Evolutionary conservation across 106 monocot genomes (phyloP).

Genomic region (Dendrobium officinale): DNA sequence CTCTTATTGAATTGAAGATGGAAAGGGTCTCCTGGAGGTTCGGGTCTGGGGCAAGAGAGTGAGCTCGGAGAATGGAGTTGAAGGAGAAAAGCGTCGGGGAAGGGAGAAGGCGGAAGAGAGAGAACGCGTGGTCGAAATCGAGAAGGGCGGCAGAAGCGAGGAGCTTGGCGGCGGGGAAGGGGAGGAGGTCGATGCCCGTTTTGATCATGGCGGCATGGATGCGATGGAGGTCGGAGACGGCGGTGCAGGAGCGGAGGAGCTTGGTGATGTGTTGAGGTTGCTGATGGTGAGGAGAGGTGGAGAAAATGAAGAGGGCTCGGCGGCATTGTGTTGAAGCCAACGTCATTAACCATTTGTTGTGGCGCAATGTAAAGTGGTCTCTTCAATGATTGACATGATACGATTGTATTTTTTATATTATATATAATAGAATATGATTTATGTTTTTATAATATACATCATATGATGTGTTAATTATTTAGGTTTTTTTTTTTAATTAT

Average conservation of each 20-base stretch:
- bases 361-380: too few relatives aligned
- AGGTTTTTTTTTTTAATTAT: too few relatives aligned
- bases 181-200: constrained; percentile 16
- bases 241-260: constrained; percentile 14
- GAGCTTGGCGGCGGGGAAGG: constrained; percentile 39
- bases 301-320: neutral
- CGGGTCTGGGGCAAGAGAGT: constrained; percentile 11
- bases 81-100: constrained; percentile 32
- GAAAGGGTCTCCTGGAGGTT: constrained; percentile 4
- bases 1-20: constrained; percentile 25
- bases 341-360: neutral
- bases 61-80: constrained; percentile 29
- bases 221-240: constrained; percentile 15
- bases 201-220: constrained; percentile 35
- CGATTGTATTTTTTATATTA: too few relatives aligned
- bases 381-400: too few relatives aligned
- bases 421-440: too few relatives aligned
- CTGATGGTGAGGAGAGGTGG: neutral
- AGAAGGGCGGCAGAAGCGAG: constrained; percentile 28
- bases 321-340: neutral
- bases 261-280: neutral
- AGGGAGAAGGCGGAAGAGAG: constrained; percentile 23
- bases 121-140: constrained; percentile 20
- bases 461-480: too few relatives aligned
- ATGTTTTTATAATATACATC: too few relatives aligned